A percentile compares a stretch with the other conserved stretches of the same genome.
These are phyloP conservation scores for Cryptococcus sp. DNA, from an alignment of 1,284 basidiomycete species.

Conservation along the genomic window DNA sequence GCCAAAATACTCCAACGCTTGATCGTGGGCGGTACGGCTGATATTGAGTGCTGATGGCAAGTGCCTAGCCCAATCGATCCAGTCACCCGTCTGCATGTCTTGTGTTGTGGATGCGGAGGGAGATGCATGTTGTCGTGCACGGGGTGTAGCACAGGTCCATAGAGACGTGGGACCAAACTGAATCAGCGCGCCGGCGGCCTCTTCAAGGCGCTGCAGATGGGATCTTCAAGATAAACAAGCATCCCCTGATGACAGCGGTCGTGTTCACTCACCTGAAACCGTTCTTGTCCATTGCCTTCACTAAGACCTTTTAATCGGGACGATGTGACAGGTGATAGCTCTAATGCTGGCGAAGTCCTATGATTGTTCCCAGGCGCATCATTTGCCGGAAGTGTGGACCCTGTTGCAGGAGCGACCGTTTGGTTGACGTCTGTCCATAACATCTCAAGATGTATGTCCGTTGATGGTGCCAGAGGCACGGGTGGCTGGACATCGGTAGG, in stretches of 20 bases:
- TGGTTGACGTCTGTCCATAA: too few relatives aligned
- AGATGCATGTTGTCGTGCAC: neutral
- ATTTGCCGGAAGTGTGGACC: too few relatives aligned
- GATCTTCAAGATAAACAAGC: neutral
- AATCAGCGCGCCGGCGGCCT: conserved; percentile 19
- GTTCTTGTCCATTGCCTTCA: neutral
- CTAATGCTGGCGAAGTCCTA: too few relatives aligned
- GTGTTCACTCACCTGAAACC: conserved; percentile 14
- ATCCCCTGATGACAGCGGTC: neutral
- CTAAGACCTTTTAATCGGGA: neutral
- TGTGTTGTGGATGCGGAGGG: neutral
- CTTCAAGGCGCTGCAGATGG: conserved; percentile 12
- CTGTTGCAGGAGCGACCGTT: too few relatives aligned
- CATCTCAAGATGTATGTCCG: too few relatives aligned
- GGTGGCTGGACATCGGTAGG: neutral
- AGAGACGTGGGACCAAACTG: conserved; percentile 29
- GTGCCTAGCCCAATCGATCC: conserved; percentile 18
- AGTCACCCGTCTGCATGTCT: conserved; percentile 10
- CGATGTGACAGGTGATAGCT: neutral
- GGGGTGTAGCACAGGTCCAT: conserved; percentile 18
- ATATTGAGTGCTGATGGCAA: conserved; percentile 16
- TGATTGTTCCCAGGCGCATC: too few relatives aligned
- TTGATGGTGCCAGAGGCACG: too few relatives aligned
- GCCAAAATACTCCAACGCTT: conserved; percentile 17
- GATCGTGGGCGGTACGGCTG: conserved; percentile 13